Evolutionary conservation across 345 rosid species (phyloP), one percentile per base, ranked within the genome.

Genomic region (Populus nigra): DNA sequence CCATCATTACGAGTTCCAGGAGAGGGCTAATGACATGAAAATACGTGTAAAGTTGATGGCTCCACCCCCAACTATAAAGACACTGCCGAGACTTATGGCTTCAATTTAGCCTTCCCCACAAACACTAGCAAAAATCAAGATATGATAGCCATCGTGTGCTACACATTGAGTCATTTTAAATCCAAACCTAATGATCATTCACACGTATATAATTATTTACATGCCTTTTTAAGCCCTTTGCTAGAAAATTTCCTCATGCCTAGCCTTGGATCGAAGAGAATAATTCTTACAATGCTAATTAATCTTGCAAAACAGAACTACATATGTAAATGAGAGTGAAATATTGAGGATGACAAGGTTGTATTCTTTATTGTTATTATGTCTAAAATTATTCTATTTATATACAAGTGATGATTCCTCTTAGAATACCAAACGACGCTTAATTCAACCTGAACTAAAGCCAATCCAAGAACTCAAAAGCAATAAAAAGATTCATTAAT

Each of bases 51-150:
- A 87, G 90, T 55, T 15, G 18, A 55, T 69, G 89, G 73, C 86
- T 85, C 85, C 75, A 79, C 81, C 38, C 62, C 73, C 85, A 76
- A 68, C 85, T 59, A 86, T 31, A 77, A 77, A 69, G 84, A 84
- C 83, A 78, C 77, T 76, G 84, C 71, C 90, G 86, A 82, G 78
- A 87, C 85, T 89, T 80, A 59, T 86, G 88, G 86, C 88, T 84
- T 76, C 25, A 86, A 78, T 84, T 71, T 74, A 79, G 86, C 83
- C 66, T 23, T 68, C 66, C 75, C 74, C 50, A 31, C 76, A 33
- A 5, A 53, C 68, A 66, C 38, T 35, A 47, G 41, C 66, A 67
- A 53, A 71, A 70, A 76, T 75, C 69, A 74, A 65, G 55, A 78
- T 50, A 50, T 76, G 76, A 75, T 82, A 62, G 72, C 72, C 81